Percentiles rank a stretch among this genome's conserved stretches.
phyloP scores from a whole-genome alignment of 805 yeast species.

The Pichia gijzeniarum region DNA sequence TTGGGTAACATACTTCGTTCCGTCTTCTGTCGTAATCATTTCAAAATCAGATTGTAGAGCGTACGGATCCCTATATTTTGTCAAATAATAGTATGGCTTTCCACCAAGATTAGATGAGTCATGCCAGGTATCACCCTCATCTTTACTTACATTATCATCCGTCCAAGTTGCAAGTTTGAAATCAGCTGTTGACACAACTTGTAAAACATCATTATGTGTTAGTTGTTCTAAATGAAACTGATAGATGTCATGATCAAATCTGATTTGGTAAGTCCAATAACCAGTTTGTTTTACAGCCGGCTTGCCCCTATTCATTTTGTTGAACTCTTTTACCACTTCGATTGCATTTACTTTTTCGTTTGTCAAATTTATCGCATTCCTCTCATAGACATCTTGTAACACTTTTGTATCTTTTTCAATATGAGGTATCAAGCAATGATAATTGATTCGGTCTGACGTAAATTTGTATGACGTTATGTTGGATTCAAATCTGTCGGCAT shows the following conservation, averaged over 20 bases:
- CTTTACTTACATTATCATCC: background rate
- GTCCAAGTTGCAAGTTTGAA: constrained; percentile 10
- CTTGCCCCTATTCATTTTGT: background rate
- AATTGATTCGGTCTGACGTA: background rate
- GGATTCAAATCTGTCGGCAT: background rate
- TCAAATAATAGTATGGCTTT: constrained; percentile 3
- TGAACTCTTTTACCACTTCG: constrained; percentile 14
- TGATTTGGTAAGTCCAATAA: constrained; percentile 17
- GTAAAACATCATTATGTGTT: background rate
- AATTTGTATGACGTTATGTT: background rate
- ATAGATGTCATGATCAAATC: constrained; percentile 10
- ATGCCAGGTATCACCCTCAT: background rate
- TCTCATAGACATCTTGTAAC: background rate
- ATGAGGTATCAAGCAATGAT: constrained; percentile 5
- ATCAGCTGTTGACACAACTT: background rate
- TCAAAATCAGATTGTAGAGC: constrained; percentile 21
- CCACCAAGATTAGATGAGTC: background rate
- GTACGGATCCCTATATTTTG: constrained; percentile 9
- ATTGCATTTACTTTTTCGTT: constrained; percentile 19
- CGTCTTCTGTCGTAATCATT: constrained; percentile 19
- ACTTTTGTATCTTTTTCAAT: background rate
- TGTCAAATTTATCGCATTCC: constrained; percentile 7
- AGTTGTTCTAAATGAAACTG: constrained; percentile 13
- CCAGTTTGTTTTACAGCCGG: constrained; percentile 10
- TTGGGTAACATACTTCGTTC: constrained; percentile 26